Evolutionary conservation across 2,329 filamentous ascomycete genomes (phyloP).

Genomic region (Chaetomiaceae sp.): DNA sequence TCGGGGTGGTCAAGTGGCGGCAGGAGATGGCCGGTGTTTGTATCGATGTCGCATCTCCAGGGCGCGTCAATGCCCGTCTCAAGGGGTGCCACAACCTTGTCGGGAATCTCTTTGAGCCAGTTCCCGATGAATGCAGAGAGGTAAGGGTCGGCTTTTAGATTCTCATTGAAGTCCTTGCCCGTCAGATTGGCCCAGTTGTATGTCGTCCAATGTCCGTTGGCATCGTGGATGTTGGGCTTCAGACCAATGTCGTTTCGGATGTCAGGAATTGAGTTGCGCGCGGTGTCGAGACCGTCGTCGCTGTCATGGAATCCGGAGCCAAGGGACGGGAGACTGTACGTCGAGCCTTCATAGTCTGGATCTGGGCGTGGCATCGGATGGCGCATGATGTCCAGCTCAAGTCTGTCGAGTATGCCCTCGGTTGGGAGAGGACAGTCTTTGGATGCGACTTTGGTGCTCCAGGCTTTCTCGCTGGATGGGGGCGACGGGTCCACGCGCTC

Average conservation of each 20-base stretch:
- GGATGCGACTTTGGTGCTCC: no score
- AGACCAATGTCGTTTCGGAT: constrained; percentile 18
- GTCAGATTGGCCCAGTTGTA: constrained; percentile 6
- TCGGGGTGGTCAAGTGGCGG: constrained; percentile 31
- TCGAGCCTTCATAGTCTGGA: constrained; percentile 11
- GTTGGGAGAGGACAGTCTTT: no score
- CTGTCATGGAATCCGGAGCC: constrained; percentile 7
- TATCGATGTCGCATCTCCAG: constrained; percentile 34
- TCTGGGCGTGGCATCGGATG: constrained; percentile 9
- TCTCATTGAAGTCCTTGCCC: constrained; percentile 8
- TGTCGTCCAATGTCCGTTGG: constrained; percentile 3
- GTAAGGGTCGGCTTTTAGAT: not conserved
- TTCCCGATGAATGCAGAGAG: constrained; percentile 8
- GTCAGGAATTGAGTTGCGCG: not conserved
- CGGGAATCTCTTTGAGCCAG: constrained; percentile 12
- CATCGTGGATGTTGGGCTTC: constrained; percentile 3
- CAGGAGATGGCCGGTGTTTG: constrained; percentile 33
- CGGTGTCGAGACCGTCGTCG: not conserved
- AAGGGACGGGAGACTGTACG: constrained; percentile 6
- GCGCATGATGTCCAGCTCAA: not conserved
- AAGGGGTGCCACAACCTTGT: not conserved
- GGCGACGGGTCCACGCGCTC: no score
- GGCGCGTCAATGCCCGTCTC: constrained; percentile 8
- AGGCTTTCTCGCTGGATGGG: no score
- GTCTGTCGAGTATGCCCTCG: no score